A percentile compares a stretch with the other conserved stretches of the same genome.
These are phyloP conservation scores for Ophiosphaerella herpotricha DNA, from an alignment of 2,329 filamentous ascomycete species.

Conservation along the genomic window DNA sequence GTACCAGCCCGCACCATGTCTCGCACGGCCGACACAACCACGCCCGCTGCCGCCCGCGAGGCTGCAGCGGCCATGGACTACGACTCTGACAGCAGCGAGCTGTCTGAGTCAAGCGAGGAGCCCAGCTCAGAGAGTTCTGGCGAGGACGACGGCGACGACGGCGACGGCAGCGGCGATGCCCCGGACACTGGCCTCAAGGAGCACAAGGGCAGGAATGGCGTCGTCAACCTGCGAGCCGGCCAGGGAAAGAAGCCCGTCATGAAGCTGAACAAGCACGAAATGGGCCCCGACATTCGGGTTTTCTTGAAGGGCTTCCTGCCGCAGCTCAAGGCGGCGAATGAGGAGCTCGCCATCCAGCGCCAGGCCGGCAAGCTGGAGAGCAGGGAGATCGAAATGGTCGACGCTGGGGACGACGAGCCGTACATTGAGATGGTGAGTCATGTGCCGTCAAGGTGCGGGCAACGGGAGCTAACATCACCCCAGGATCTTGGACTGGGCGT, in stretches of 20 bases:
- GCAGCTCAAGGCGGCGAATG: constrained; percentile 50
- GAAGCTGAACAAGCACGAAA: constrained; percentile 29
- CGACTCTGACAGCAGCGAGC: constrained; percentile 30
- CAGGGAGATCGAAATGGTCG: constrained; percentile 43
- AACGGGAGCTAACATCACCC: constrained; percentile 10
- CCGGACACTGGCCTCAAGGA: constrained; percentile 8
- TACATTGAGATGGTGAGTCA: constrained; percentile 49
- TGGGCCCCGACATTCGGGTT: constrained; percentile 35
- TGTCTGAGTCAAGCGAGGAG: constrained; percentile 44
- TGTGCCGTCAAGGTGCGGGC: background rate
- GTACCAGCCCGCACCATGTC: constrained; percentile 13
- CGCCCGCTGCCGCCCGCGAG: constrained; percentile 14
- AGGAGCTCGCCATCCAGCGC: constrained; percentile 48
- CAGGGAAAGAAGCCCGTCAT: constrained; percentile 39
- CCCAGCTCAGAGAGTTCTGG: constrained; percentile 42
- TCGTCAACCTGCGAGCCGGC: constrained; percentile 37
- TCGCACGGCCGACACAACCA: constrained; percentile 5
- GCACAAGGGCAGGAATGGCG: constrained; percentile 8
- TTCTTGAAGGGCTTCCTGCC: constrained; percentile 51
- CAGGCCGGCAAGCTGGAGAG: constrained; percentile 45
- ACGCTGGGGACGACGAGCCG: constrained; percentile 31
- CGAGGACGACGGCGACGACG: constrained; percentile 30
- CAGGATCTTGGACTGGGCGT: constrained; percentile 54
- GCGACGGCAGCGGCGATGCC: constrained; percentile 13
- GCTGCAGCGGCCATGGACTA: constrained; percentile 25